Base-by-base conservation (phyloP, 352 stramenopile genomes). In the Phytopythium chamaehyphon region DNA sequence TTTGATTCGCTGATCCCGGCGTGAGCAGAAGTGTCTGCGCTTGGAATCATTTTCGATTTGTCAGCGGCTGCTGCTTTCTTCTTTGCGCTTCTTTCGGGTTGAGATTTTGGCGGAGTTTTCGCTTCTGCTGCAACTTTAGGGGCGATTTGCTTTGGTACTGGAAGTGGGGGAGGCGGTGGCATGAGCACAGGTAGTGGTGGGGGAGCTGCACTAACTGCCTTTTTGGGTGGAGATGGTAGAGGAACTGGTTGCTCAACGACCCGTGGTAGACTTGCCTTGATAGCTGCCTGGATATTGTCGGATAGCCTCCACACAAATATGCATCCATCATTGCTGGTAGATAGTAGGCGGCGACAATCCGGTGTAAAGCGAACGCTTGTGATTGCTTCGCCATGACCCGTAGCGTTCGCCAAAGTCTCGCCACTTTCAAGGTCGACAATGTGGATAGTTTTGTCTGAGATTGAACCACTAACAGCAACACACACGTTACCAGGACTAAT, bases 301-400 rank as follows among this genome's bases (percentile, higher is more conserved):
- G 76, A 72, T 11, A 96, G 67, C 44, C 88, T 46, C 88, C 88
- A 96, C 21, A 96, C 83, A 45, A 96, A 93, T 38, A 96, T 75
- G 35, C 80, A 96, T 3, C 90, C 83, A 56, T 97, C 86, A 51
- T 66, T 85, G 48, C 83, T 93, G 8, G 69, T 62, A 3, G 85
- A 90, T n/a, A 97, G 55, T 22, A 97, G 69, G 6, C 86, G 65
- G 12, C 83, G 73, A 33, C 90, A 95, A 53, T 97, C 89, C 10
- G 77, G 72, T 2, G 79, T 95, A 38, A 97, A 97, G 47, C 83
- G 69, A 45, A 96, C 45, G 2, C 73, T 73, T 1, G 86, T 97
- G 40, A 96, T 75, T 19, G 64, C 71, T 63, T 96, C 87, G 9
- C 87, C 84, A 44, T 97, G 90, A 0, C 87, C 90, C 9, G 77